phyloP scores from a whole-genome alignment of 306 rosid genomes.

The Fragaria ananassa region DNA sequence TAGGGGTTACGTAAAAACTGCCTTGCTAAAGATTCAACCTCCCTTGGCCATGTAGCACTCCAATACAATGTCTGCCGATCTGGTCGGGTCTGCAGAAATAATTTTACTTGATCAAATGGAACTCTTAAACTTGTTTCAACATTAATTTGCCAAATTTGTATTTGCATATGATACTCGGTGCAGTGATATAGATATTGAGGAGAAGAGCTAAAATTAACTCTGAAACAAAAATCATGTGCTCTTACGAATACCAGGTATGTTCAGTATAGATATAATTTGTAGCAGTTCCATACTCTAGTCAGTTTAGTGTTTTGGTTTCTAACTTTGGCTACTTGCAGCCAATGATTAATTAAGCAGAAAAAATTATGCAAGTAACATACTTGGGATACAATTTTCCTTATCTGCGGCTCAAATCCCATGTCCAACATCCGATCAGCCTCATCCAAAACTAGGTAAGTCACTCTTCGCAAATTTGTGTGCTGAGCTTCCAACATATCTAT shows the following conservation, averaged over 20 bases:
- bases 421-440: conserved; percentile 99
- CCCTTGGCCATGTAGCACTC: conserved; percentile 99
- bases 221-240: not conserved
- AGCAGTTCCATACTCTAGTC: not conserved
- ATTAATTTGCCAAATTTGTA: not conserved
- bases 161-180: not conserved
- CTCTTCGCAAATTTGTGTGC: conserved; percentile 82
- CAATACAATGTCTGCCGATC: conserved; percentile 96
- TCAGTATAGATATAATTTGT: not conserved
- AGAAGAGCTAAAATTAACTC: not conserved
- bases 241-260: not conserved
- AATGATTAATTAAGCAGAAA: not conserved
- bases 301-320: too few species aligned
- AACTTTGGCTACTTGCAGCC: not conserved
- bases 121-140: not conserved
- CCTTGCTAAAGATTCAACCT: conserved; percentile 90
- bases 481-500: conserved; percentile 98
- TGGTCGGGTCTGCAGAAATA: conserved; percentile 72
- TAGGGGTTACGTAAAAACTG: conserved; percentile 78
- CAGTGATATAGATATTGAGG: not conserved
- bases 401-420: conserved; percentile 99
- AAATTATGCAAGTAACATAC: conserved; percentile 35
- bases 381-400: conserved; percentile 77
- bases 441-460: conserved; percentile 89
- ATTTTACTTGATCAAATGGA: conserved; percentile 1